Evolutionary conservation across 2,329 filamentous ascomycete species (phyloP).

Genomic region (Monosporascus ibericus): DNA sequence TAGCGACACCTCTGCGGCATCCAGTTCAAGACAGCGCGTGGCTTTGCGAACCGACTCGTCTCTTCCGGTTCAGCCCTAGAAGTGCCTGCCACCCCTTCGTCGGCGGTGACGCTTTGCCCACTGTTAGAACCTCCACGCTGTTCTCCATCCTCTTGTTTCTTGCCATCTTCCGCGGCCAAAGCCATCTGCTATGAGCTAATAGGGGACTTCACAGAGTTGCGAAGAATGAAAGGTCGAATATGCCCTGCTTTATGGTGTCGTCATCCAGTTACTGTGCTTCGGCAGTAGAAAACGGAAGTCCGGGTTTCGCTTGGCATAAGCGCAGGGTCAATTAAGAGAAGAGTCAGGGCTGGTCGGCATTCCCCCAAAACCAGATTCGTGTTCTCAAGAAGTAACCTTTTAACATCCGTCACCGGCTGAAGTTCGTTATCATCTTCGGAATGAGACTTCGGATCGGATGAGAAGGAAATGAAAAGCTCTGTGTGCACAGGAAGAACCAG

Average conservation of each 20-base stretch:
- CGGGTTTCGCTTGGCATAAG: background rate
- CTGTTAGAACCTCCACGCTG: background rate
- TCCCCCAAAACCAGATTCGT: background rate
- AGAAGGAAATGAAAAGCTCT: too few relatives aligned
- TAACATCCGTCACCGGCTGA: too few relatives aligned
- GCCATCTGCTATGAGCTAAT: background rate
- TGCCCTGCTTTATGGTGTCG: too few relatives aligned
- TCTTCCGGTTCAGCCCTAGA: background rate
- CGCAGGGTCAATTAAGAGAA: background rate
- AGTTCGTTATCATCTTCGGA: too few relatives aligned
- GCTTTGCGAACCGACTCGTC: slow-evolving; percentile 5
- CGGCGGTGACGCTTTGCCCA: background rate
- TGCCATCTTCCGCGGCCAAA: background rate
- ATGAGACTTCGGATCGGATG: too few relatives aligned
- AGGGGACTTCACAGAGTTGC: too few relatives aligned
- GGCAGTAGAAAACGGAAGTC: background rate
- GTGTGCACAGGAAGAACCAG: too few relatives aligned
- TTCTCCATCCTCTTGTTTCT: background rate
- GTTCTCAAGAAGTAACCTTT: too few relatives aligned
- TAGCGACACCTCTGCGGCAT: slow-evolving; percentile 63
- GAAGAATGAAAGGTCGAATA: too few relatives aligned
- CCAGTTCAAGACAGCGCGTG: slow-evolving; percentile 39
- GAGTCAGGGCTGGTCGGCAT: too few relatives aligned
- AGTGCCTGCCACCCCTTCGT: background rate
- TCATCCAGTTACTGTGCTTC: background rate